phyloP scores from a whole-genome alignment of 345 rosid genomes.

The Citrus glauca region DNA sequence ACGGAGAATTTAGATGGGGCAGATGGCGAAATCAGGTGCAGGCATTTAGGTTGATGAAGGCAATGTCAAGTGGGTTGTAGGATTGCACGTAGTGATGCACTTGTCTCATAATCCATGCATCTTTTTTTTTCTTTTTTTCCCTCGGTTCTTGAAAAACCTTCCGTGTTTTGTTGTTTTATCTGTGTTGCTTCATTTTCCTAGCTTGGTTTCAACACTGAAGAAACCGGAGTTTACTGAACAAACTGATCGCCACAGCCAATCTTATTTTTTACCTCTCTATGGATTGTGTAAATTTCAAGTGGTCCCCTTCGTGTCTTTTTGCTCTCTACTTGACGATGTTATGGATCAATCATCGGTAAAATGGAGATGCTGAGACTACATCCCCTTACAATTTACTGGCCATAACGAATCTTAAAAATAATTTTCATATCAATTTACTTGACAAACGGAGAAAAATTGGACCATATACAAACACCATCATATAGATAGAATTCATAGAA shows the following conservation, averaged over 20 bases:
- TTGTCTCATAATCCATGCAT: neutral
- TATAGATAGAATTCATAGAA: no score
- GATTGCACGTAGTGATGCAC: neutral
- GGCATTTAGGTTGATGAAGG: neutral
- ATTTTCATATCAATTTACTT: no score
- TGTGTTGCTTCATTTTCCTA: neutral
- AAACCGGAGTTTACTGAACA: neutral
- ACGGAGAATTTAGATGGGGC: neutral
- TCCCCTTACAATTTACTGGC: no score
- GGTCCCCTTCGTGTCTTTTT: neutral
- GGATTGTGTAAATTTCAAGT: neutral
- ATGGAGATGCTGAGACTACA: no score
- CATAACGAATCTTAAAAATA: no score
- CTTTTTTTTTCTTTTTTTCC: neutral
- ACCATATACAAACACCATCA: no score
- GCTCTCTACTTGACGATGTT: neutral
- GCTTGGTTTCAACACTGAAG: no score
- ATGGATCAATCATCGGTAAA: no score
- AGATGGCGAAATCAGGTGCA: neutral
- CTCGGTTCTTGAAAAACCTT: neutral
- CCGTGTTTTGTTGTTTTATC: neutral
- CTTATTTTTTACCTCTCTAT: neutral
- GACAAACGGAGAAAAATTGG: no score
- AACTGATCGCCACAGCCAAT: neutral
- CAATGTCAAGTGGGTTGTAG: neutral